Evolutionary conservation across 2,329 filamentous ascomycete genomes (phyloP).

Genomic region (Phoma sp.): DNA sequence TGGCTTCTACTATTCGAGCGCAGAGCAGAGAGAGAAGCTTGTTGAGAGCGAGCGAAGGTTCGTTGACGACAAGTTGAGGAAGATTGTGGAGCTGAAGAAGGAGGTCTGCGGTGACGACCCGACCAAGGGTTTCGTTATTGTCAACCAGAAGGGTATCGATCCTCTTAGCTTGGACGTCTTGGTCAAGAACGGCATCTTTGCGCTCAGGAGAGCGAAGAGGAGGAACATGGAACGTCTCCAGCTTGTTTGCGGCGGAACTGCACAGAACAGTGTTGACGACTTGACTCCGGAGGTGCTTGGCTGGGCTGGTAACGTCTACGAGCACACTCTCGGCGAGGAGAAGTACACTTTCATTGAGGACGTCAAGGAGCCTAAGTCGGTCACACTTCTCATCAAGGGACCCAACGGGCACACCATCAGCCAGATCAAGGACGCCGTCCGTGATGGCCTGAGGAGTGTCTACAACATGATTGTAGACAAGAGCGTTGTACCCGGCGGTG

Average conservation of each 20-base stretch:
- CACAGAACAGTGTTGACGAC: conserved; percentile 97
- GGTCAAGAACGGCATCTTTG: conserved; percentile 97
- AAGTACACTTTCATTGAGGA: conserved; percentile 99
- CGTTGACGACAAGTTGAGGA: conserved; percentile 93
- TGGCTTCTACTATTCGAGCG: conserved; percentile 96
- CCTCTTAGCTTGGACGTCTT: conserved; percentile 93
- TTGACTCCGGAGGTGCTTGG: conserved; percentile 85
- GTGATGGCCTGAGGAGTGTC: conserved; percentile 91
- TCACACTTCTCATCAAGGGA: conserved; percentile 96
- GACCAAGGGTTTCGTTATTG: conserved; percentile 94
- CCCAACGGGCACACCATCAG: conserved; percentile 96
- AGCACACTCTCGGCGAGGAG: conserved; percentile 96
- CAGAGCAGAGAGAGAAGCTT: conserved; percentile 95
- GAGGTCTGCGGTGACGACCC: conserved; percentile 91
- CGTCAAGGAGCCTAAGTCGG: conserved; percentile 97
- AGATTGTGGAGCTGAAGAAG: conserved; percentile 98
- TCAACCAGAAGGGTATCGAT: conserved; percentile 99
- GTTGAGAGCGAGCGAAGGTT: conserved; percentile 96
- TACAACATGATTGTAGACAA: conserved; percentile 99
- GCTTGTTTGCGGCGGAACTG: conserved; percentile 85
- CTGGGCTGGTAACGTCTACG: conserved; percentile 95
- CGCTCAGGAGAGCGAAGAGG: conserved; percentile 91
- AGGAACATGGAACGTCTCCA: conserved; percentile 99
- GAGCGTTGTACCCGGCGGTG: conserved; percentile 91
- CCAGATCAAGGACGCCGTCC: conserved; percentile 94